Evolutionary conservation across 768 basidiomycete species (phyloP).

Genomic region (Tulasnella sp.): DNA sequence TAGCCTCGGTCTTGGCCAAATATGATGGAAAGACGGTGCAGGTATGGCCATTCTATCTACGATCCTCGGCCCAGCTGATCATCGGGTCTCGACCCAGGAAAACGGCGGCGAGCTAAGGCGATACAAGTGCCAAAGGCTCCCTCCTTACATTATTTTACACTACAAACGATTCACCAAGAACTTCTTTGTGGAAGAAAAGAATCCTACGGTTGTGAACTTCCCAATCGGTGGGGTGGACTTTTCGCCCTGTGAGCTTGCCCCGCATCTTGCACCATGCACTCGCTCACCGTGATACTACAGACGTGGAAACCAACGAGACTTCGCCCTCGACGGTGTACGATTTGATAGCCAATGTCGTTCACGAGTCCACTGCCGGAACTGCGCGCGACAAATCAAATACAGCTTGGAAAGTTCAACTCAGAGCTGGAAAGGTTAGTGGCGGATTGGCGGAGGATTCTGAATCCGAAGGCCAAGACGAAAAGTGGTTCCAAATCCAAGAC

Average conservation of each 20-base stretch:
- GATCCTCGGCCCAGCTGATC: slow-evolving; percentile 8
- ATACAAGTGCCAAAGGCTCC: slow-evolving; percentile 83
- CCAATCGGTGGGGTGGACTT: slow-evolving; percentile 91
- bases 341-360: slow-evolving; percentile 90
- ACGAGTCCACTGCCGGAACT: slow-evolving; percentile 93
- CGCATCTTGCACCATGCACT: slow-evolving; percentile 22
- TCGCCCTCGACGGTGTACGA: slow-evolving; percentile 69
- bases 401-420: slow-evolving; percentile 85
- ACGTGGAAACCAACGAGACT: slow-evolving; percentile 59
- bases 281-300: slow-evolving; percentile 36
- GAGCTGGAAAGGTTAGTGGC: slow-evolving; percentile 39
- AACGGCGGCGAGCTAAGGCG: slow-evolving; percentile 74
- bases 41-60: slow-evolving; percentile 38
- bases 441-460: neutral
- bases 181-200: slow-evolving; percentile 94
- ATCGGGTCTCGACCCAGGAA: slow-evolving; percentile 47
- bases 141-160: slow-evolving; percentile 87
- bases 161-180: slow-evolving; percentile 98
- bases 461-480: slow-evolving; percentile 66
- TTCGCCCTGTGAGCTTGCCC: slow-evolving; percentile 62
- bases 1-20: slow-evolving; percentile 83
- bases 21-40: slow-evolving; percentile 90
- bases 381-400: slow-evolving; percentile 87
- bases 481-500: slow-evolving; percentile 96
- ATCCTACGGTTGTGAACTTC: slow-evolving; percentile 97